Conservation (phyloP, 768 basidiomycete genomes). For the Pleurotus tuber-regium region DNA sequence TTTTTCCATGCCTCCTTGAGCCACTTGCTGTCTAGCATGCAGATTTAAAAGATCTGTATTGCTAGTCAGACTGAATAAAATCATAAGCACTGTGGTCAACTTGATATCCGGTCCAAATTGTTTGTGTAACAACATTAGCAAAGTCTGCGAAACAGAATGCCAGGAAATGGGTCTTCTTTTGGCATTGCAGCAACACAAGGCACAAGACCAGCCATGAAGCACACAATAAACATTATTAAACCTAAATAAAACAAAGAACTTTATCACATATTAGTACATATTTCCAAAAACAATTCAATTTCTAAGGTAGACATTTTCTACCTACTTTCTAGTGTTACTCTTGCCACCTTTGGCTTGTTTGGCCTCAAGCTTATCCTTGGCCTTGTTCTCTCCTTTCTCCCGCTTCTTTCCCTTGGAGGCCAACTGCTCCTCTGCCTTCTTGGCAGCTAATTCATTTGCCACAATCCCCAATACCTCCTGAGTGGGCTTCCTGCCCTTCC, state of each 20-base stretch:
- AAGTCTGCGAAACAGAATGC: conserved; percentile 5
- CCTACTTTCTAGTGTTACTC: no score
- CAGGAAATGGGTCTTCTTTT: conserved; percentile 5
- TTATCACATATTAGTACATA: not conserved
- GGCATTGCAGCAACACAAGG: not conserved
- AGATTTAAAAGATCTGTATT: conserved; percentile 8
- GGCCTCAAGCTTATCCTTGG: no score
- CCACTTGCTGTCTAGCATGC: not conserved
- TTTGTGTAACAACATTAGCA: not conserved
- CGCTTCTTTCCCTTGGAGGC: not conserved
- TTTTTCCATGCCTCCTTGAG: not conserved
- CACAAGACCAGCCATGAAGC: not conserved
- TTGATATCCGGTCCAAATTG: not conserved
- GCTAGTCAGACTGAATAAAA: conserved; percentile 1
- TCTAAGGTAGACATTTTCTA: not conserved
- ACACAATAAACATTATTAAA: not conserved
- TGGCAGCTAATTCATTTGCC: not conserved
- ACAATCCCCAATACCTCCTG: not conserved
- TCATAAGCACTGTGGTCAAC: conserved; percentile 7
- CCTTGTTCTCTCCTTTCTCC: no score
- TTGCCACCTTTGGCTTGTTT: no score
- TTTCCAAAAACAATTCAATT: not conserved
- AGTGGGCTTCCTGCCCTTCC: no score
- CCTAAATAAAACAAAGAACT: not conserved
- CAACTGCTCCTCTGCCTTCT: not conserved